A percentile compares a stretch with the other conserved stretches of the same genome.
These are phyloP conservation scores for Trypanosoma congolense DNA, from an alignment of 208 protist species.

Conservation along the genomic window DNA sequence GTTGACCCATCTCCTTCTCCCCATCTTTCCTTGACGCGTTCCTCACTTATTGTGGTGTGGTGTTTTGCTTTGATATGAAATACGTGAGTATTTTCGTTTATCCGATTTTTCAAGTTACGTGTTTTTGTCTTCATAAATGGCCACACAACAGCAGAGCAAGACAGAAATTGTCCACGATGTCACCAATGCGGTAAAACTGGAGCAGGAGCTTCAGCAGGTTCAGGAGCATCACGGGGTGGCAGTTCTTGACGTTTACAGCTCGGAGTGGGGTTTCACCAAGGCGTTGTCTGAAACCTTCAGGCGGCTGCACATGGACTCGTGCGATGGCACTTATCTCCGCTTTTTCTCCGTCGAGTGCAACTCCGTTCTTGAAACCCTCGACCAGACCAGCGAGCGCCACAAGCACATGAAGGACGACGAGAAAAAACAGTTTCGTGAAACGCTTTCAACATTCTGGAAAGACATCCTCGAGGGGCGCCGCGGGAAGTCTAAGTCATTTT, in stretches of 20 bases:
- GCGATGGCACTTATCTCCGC: conserved; percentile 68
- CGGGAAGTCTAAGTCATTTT: conserved; percentile 82
- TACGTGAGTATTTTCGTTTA: no score
- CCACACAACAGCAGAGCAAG: conserved; percentile 26
- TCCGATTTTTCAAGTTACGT: no score
- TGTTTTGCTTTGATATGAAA: no score
- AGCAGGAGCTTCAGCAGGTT: conserved; percentile 71
- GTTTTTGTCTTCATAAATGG: neutral
- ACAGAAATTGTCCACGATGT: conserved; percentile 86
- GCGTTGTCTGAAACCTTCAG: conserved; percentile 83
- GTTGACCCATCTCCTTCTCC: no score
- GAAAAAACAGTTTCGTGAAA: conserved; percentile 55
- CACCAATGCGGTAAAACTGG: conserved; percentile 51
- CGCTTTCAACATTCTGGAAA: conserved; percentile 53
- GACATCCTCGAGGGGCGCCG: conserved; percentile 48
- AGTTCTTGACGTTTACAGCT: conserved; percentile 85
- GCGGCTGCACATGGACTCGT: conserved; percentile 72
- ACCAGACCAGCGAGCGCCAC: conserved; percentile 32
- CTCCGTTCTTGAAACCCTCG: conserved; percentile 64
- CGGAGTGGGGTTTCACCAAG: conserved; percentile 83
- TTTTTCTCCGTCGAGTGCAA: conserved; percentile 87
- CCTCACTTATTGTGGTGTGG: no score
- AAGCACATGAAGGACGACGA: conserved; percentile 22
- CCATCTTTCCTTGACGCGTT: no score
- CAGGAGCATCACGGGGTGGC: conserved; percentile 80